A percentile compares a stretch with the other conserved stretches of the same genome.
Evolutionary conservation across 257 asterid species (phyloP).

Genomic region (Petunia secreta): DNA sequence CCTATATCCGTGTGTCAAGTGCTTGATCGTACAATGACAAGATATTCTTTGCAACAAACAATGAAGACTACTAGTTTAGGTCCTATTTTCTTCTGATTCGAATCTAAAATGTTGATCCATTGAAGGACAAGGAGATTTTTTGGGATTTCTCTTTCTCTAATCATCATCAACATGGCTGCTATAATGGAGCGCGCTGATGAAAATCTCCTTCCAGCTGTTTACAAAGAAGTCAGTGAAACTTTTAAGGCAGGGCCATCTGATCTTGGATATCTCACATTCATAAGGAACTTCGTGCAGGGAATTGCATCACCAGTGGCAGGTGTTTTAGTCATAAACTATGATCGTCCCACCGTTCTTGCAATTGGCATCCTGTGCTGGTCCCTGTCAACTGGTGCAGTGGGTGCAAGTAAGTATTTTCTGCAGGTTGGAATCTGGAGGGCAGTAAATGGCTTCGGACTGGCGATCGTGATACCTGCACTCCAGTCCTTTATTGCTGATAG

Average conservation of each 20-base stretch:
- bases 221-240: slow-evolving; percentile 98
- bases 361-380: slow-evolving; percentile 96
- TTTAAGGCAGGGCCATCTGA: slow-evolving; percentile 93
- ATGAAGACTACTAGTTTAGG: background rate
- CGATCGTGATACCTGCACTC: slow-evolving; percentile 91
- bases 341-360: slow-evolving; percentile 91
- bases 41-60: background rate
- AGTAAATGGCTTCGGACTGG: slow-evolving; percentile 85
- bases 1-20: background rate
- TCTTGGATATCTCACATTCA: slow-evolving; percentile 94
- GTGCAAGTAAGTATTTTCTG: slow-evolving; percentile 73
- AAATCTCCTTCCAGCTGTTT: slow-evolving; percentile 96
- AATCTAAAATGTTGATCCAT: background rate
- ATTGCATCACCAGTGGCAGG: slow-evolving; percentile 94
- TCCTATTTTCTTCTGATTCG: background rate
- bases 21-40: background rate
- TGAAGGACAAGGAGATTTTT: slow-evolving; percentile 63
- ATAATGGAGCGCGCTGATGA: slow-evolving; percentile 99
- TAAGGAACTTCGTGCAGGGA: slow-evolving; percentile 80
- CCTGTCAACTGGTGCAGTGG: slow-evolving; percentile 89
- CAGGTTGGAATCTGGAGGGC: slow-evolving; percentile 96
- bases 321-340: slow-evolving; percentile 74
- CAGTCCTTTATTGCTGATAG: slow-evolving; percentile 97
- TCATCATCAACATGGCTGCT: slow-evolving; percentile 94
- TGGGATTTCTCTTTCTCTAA: slow-evolving; percentile 80